Evolutionary conservation across 306 rosid genomes (phyloP).

Genomic region (Prunus mira): DNA sequence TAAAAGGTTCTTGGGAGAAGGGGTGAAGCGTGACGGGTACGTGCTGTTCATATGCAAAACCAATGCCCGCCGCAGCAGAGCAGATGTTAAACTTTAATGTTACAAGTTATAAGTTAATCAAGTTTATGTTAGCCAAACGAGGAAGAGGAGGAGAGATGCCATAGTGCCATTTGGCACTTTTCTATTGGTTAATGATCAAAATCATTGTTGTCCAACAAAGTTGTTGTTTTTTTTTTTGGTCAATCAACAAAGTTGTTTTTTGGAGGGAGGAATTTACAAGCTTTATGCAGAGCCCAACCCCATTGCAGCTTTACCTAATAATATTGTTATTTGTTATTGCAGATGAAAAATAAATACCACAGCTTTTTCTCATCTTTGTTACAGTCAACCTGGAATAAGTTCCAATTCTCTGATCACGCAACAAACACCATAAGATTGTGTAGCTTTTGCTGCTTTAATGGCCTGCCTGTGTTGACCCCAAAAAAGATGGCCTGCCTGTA

Average conservation of each 20-base stretch:
- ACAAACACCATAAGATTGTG: too few relatives aligned
- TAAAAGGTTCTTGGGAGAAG: constrained; percentile 22
- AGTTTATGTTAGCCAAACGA: background rate
- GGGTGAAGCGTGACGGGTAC: constrained; percentile 60
- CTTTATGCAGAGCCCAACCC: too few relatives aligned
- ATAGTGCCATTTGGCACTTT: background rate
- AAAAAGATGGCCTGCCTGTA: too few relatives aligned
- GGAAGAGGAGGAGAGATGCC: background rate
- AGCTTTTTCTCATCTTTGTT: too few relatives aligned
- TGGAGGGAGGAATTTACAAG: too few relatives aligned
- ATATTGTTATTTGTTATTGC: too few relatives aligned
- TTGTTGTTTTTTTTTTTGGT: too few relatives aligned
- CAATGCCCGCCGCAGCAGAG: constrained; percentile 19
- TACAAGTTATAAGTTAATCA: background rate
- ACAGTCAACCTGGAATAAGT: background rate
- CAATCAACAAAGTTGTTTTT: too few relatives aligned
- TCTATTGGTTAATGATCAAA: background rate
- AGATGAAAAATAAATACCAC: too few relatives aligned
- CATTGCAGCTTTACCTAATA: too few relatives aligned
- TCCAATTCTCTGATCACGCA: background rate
- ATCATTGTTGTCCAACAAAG: too few relatives aligned
- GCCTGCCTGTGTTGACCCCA: too few relatives aligned
- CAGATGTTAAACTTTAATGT: constrained; percentile 1
- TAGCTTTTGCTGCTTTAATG: background rate
- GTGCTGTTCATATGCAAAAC: constrained; percentile 39